Evolutionary conservation across 1,284 basidiomycete genomes (phyloP), one percentile per base, ranked within the genome.

Genomic region (Phylloboletellus chloephorus): DNA sequence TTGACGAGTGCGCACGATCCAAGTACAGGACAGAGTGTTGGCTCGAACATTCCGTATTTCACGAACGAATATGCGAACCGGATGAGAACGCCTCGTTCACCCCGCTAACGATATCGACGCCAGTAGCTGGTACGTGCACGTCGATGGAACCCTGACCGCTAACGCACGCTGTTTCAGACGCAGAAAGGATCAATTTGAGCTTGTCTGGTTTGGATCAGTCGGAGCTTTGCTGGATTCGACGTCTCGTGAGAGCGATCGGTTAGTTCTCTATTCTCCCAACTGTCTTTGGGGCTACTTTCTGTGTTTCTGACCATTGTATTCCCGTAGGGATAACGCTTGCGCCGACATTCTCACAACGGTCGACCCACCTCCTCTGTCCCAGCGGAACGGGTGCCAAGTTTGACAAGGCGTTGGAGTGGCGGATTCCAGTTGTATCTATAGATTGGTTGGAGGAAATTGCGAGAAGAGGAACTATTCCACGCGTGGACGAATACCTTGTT

Each of bases 11-110:
- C 1, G 52, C 67, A 47, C 71, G 72, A 29, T 42, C 49, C 0
- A 80, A 79, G 52, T 85, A 79, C 53, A 71, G 87, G 29, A 89
- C 86, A 0, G 86, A 89, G 56, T 89, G 84, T 52, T 89, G 86
- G 86, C 66, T 89, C 0, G 86, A 89, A 58, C 73, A 74, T 37
- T 89, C 82, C 50, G 68, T 88, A 10, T 82, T 74, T 41, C 76
- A 79, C 47, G 78, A 82, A 32, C 70, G 74, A 11, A 64, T 88
- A 41, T 82, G 79, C 56, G 56, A 60, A 13, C 64, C 72, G 0
- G 71, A 74, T 2, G 79, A 82, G 33, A 78, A 86, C 49, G 57
- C 80, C 9, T 69, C 75, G 0, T 88, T 83, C 50, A 58, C 61
- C 1, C 86, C 87, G 3, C 63, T 88, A 10, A 63, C 44, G 15